Base-by-base conservation (phyloP, 768 basidiomycete species). In the Lyophyllum decastes region DNA sequence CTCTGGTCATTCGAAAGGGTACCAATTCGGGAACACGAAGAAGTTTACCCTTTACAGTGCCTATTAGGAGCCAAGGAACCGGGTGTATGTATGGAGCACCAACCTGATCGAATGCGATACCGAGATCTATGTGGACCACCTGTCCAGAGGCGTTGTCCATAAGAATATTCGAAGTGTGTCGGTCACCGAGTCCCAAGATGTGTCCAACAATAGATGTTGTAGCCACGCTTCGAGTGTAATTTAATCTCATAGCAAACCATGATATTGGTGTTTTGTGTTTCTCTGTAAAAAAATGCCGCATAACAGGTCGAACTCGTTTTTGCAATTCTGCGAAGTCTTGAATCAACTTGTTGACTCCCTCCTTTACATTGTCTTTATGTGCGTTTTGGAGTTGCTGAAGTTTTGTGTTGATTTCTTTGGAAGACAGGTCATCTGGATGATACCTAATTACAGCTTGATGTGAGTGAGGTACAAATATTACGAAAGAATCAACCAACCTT, bases 81-180 rank as follows among this genome's bases (percentile, higher is more conserved):
- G 38, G 45, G 41, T 48, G 24, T 49, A 41, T 30, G 34, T 27
- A 33, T 40, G 40, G 33, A 9, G 34, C 3, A 49, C 79, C 63
- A 59, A 92, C 94, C 76, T 94, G 93, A 59, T 97, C 97, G 71
- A 99, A 98, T 0, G 95, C 94, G 58, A 98, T 94, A 0, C 96
- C 96, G 0, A 98, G 78, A 71, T 99, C 96, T 52, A 99, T 99
- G 69, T 97, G 95, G 7, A 98, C 87, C 45, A 95, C 80, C 67
- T 98, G 94, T 16, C 96, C 96, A 9, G 84, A 87, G 25, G 70
- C 70, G 48, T 84, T 83, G 70, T 98, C 95, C 45, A 98, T 76
- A 45, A 99, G 78, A 64, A 99, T 96, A 72, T 99, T 99, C 43
- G 90, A 89, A 6, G 82, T 81, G 68, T 99, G 96, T 12, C 96